phyloP scores from a whole-genome alignment of 805 yeast species.

The Lipomyces orientalis region DNA sequence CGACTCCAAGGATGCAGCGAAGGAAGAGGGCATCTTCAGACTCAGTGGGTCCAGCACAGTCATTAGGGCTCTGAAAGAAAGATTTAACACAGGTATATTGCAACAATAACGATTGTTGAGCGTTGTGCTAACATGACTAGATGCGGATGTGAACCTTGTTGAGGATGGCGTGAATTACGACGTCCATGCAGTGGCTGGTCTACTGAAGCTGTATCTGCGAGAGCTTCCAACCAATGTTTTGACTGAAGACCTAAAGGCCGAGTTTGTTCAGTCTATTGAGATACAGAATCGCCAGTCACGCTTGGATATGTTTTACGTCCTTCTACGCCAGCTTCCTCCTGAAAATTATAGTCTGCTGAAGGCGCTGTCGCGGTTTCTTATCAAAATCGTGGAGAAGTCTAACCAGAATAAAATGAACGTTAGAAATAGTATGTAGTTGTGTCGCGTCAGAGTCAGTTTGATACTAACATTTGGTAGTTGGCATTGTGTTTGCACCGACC shows the following conservation, averaged over 20 bases:
- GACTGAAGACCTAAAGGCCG: conserved; percentile 55
- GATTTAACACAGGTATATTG: conserved; percentile 57
- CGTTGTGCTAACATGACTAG: conserved; percentile 26
- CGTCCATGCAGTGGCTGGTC: conserved; percentile 84
- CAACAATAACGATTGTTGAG: neutral
- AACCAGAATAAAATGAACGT: conserved; percentile 81
- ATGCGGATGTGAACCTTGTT: conserved; percentile 70
- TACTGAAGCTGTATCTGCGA: conserved; percentile 80
- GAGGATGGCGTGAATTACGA: conserved; percentile 51
- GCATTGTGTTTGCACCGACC: conserved; percentile 84
- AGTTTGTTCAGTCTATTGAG: conserved; percentile 50
- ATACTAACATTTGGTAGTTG: conserved; percentile 43
- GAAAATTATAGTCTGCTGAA: conserved; percentile 65
- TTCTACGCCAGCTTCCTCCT: conserved; percentile 53
- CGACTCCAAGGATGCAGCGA: conserved; percentile 68
- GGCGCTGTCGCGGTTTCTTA: conserved; percentile 70
- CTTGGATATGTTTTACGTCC: conserved; percentile 42
- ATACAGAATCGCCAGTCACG: conserved; percentile 40
- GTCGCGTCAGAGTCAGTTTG: neutral
- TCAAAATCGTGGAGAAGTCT: conserved; percentile 64
- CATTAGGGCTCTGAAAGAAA: conserved; percentile 69
- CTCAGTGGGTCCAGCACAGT: conserved; percentile 85
- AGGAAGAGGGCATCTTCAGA: conserved; percentile 90
- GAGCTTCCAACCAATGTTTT: conserved; percentile 74
- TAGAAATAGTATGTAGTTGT: conserved; percentile 53